Conservation (phyloP, 1,284 basidiomycete species). For the Ceratobasidium sp. region DNA sequence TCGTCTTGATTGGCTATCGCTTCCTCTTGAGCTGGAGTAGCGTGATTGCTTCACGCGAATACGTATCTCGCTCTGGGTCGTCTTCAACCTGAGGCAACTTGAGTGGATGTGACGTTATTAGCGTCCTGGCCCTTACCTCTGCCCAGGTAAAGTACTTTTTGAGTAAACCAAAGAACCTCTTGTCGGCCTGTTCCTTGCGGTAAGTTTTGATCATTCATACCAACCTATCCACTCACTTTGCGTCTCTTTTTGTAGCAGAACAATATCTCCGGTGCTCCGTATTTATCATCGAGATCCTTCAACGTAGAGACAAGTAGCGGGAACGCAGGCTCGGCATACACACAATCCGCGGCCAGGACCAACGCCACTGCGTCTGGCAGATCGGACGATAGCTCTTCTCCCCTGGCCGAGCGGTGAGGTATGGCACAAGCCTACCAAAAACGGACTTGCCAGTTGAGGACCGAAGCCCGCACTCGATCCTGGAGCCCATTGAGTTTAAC, state of each 20-base stretch:
- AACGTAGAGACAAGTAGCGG: conserved; percentile 88
- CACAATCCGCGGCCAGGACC: conserved; percentile 90
- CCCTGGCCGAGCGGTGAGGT: conserved; percentile 51
- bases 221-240: conserved; percentile 67
- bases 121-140: conserved; percentile 62
- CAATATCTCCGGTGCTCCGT: conserved; percentile 72
- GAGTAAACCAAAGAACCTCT: conserved; percentile 85
- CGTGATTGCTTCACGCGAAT: conserved; percentile 69
- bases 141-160: conserved; percentile 86
- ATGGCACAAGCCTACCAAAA: conserved; percentile 39
- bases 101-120: background rate
- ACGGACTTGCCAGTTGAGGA: conserved; percentile 79
- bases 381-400: conserved; percentile 54
- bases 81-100: conserved; percentile 63
- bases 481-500: conserved; percentile 72
- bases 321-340: conserved; percentile 96
- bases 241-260: conserved; percentile 96
- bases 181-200: conserved; percentile 76
- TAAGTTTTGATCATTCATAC: background rate
- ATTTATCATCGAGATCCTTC: conserved; percentile 65
- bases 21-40: conserved; percentile 61
- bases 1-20: conserved; percentile 25
- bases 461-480: conserved; percentile 67
- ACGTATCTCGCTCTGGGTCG: conserved; percentile 64
- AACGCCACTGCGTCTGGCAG: conserved; percentile 67